Conservation (phyloP, 148 eudicot species). For the Pouteria glomerata region DNA sequence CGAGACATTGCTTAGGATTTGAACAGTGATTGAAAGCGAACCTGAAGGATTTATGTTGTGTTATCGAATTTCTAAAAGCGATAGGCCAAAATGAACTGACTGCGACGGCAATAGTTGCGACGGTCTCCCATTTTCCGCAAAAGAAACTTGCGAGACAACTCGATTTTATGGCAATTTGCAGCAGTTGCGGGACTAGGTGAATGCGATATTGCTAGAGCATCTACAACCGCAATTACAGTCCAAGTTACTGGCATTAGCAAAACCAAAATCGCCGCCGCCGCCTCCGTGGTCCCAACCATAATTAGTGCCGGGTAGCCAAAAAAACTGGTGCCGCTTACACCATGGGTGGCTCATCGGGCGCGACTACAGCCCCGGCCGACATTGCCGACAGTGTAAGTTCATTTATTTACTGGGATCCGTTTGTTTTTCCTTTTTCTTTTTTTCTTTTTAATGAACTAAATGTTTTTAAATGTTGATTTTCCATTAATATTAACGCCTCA, state of each 20-base stretch:
- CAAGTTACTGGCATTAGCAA: slow-evolving; percentile 17
- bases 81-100: slow-evolving; percentile 39
- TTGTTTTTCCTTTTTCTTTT: no score
- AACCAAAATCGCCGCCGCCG: neutral
- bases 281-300: neutral
- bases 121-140: slow-evolving; percentile 12
- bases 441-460: no score
- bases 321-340: neutral
- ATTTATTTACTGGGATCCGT: neutral
- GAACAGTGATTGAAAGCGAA: neutral
- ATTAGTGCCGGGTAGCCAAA: neutral
- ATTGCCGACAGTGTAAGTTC: slow-evolving; percentile 23
- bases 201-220: slow-evolving; percentile 22
- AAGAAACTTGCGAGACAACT: slow-evolving; percentile 46
- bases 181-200: slow-evolving; percentile 26
- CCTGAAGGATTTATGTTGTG: neutral
- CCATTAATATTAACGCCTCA: no score
- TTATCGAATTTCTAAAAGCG: no score
- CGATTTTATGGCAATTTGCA: slow-evolving; percentile 36
- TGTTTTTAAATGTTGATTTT: no score
- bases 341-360: slow-evolving; percentile 1
- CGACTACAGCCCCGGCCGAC: slow-evolving; percentile 8
- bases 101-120: slow-evolving; percentile 11
- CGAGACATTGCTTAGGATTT: neutral
- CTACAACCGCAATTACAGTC: slow-evolving; percentile 24